Evolutionary conservation across 805 yeast genomes (phyloP), one percentile per base, ranked within the genome.

Genomic region (Metschnikowia rubicola): DNA sequence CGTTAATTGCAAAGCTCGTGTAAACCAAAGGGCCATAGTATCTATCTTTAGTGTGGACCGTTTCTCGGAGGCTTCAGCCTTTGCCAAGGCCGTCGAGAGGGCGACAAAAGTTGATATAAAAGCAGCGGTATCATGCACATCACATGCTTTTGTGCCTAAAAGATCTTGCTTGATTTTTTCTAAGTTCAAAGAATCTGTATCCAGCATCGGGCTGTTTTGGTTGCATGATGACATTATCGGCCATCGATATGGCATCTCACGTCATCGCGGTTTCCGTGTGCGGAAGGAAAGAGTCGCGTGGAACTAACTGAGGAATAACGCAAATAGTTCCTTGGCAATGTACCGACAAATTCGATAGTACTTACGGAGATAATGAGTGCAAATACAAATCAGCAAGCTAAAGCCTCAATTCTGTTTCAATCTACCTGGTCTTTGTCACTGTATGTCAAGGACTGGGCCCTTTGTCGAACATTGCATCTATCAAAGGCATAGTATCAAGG

Each of bases 11-110:
- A 66, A 55, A 3, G 79, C 66, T 55, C 95, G 69, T 11, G 79
- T 70, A 2, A 84, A 55, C 83, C 91, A 86, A 5, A 88, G 72
- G 1, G 88, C 66, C 28, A 86, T 58, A 0, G 85, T 68, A 56
- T 88, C 96, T 38, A 57, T 46, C 26, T 51, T 38, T 17, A 56
- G 35, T 31, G 58, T 51, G 10, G 57, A 44, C 38, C 47, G 44
- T 17, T 43, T 30, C 21, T 54, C 41, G 17, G 45, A 30, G 15
- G 37, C 15, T 26, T 41, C 41, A n/a, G 41, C 35, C 4, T 30
- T 37, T 3, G 31, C 29, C 38, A 41, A 32, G 10, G 41, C 31
- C 17, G 29, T 13, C 11, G 44, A 30, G 34, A 46, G 37, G 30
- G 33, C 39, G 7, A 19, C 8, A 19, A 37, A 46, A 26, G 36